phyloP scores from a whole-genome alignment of 768 basidiomycete species.

The Kwoniella bestiolae region DNA sequence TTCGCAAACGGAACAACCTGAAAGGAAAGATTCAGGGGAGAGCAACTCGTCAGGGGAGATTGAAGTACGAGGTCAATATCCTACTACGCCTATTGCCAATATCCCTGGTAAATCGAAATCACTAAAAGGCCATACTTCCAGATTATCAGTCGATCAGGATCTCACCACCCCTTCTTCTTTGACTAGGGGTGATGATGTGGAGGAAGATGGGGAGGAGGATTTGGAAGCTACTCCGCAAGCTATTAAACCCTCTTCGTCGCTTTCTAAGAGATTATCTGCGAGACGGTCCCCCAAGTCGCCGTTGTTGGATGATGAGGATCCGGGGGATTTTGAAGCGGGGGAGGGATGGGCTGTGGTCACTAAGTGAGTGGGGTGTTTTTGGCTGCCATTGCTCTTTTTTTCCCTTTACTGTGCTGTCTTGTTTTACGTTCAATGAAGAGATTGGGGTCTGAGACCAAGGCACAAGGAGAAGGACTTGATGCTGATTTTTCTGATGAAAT shows the following conservation, averaged over 20 bases:
- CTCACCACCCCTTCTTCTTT: not conserved
- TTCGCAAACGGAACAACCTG: not conserved
- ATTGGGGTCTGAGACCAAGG: no score
- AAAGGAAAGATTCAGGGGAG: slow-evolving; percentile 1
- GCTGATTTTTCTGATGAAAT: no score
- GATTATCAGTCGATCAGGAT: slow-evolving; percentile 6
- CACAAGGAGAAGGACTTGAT: no score
- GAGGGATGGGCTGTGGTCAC: slow-evolving; percentile 53
- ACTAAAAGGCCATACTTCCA: slow-evolving; percentile 8
- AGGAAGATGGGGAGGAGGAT: slow-evolving; percentile 7
- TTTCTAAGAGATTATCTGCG: slow-evolving; percentile 28
- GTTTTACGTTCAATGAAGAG: not conserved
- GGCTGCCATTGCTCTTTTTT: not conserved
- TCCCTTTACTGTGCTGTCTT: not conserved
- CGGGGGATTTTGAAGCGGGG: slow-evolving; percentile 49
- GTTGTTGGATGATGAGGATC: slow-evolving; percentile 50
- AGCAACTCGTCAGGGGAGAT: not conserved
- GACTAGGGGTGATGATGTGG: not conserved
- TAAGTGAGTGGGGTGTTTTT: slow-evolving; percentile 36
- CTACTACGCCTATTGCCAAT: slow-evolving; percentile 26
- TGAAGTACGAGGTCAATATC: slow-evolving; percentile 9
- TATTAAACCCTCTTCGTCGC: not conserved
- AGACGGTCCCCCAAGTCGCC: slow-evolving; percentile 43
- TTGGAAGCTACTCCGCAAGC: slow-evolving; percentile 18
- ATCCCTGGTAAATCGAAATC: slow-evolving; percentile 25